Percentiles rank a stretch among this genome's conserved stretches.
phyloP scores from a whole-genome alignment of 2,329 filamentous ascomycete species.

The Phoma sp. region DNA sequence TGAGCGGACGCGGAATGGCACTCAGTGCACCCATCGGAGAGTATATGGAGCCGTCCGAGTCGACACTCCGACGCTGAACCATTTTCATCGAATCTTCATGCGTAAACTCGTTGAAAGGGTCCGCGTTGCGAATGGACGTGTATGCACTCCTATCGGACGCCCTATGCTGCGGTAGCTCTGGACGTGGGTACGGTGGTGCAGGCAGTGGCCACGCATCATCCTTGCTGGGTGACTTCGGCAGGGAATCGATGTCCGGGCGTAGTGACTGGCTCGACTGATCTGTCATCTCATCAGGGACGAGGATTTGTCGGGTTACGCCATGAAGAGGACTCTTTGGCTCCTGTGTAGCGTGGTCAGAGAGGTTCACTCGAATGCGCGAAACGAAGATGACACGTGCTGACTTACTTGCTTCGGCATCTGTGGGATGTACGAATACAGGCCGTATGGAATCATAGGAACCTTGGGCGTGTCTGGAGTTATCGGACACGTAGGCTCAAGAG shows the following conservation, averaged over 20 bases:
- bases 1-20: slow-evolving; percentile 28
- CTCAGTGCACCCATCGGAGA: slow-evolving; percentile 27
- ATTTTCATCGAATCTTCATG: not conserved
- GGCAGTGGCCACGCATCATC: not conserved
- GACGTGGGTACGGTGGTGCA: slow-evolving; percentile 5
- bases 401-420: slow-evolving; percentile 9
- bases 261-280: not conserved
- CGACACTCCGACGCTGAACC: not conserved
- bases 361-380: not conserved
- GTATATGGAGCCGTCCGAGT: slow-evolving; percentile 8
- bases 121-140: slow-evolving; percentile 22
- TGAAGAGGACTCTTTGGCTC: slow-evolving; percentile 31
- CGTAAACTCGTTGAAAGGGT: slow-evolving; percentile 19
- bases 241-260: not conserved
- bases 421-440: slow-evolving; percentile 1
- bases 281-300: slow-evolving; percentile 10
- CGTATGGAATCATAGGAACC: slow-evolving; percentile 1
- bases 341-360: not conserved
- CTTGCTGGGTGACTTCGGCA: not conserved
- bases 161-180: slow-evolving; percentile 7
- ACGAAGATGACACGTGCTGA: not conserved
- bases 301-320: slow-evolving; percentile 28
- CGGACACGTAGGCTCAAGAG: not conserved
- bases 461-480: slow-evolving; percentile 2
- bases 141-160: slow-evolving; percentile 25